A percentile compares a stretch with the other conserved stretches of the same genome.
These are phyloP conservation scores for Eucalyptus cladocalyx DNA, from an alignment of 345 rosid genomes.

Conservation along the genomic window DNA sequence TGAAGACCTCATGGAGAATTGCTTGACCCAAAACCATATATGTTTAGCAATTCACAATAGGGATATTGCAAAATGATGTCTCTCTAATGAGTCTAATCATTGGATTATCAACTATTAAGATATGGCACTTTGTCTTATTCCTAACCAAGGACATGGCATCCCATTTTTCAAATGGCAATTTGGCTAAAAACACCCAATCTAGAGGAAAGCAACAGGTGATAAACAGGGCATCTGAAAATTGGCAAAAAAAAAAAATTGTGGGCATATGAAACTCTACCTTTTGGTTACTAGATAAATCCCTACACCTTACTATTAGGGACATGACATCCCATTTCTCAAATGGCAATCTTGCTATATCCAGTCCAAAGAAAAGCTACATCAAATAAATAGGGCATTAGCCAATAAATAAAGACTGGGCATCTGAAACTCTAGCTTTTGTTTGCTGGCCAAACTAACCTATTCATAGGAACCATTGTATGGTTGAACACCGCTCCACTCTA, in stretches of 20 bases:
- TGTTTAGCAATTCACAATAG: not conserved
- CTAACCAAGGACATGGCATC: not conserved
- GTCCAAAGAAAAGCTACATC: too few relatives aligned
- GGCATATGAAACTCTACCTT: not conserved
- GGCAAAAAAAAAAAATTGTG: not conserved
- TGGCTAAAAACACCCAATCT: not conserved
- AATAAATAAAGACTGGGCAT: too few relatives aligned
- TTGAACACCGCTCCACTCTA: too few relatives aligned
- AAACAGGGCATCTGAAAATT: not conserved
- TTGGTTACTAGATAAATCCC: not conserved
- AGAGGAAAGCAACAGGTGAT: not conserved
- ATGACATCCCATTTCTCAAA: too few relatives aligned
- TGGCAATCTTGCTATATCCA: too few relatives aligned
- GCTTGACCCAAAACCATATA: not conserved
- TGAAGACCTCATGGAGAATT: not conserved
- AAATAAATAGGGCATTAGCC: too few relatives aligned
- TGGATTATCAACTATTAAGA: not conserved
- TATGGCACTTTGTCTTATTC: not conserved
- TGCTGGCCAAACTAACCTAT: too few relatives aligned
- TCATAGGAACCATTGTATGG: too few relatives aligned
- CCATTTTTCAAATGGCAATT: not conserved
- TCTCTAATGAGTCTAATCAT: not conserved
- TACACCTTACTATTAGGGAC: not conserved
- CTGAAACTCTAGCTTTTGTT: too few relatives aligned
- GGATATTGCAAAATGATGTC: not conserved